phyloP scores from a whole-genome alignment of 1,139 yeast species.

The Taphrina pruni region DNA sequence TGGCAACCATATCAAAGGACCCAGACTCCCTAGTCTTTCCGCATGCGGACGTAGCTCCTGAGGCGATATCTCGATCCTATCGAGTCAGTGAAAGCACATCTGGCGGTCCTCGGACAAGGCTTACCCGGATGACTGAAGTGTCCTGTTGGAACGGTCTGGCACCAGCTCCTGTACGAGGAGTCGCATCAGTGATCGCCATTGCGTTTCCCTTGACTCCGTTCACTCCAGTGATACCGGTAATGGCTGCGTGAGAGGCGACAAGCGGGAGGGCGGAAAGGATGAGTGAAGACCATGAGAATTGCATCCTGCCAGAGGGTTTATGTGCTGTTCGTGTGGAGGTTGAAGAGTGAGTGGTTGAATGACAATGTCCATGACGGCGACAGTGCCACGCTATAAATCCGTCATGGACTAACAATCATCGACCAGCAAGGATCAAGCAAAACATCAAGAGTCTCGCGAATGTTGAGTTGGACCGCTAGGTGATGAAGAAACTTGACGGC shows the following conservation, averaged over 20 bases:
- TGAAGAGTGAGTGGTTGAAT: background rate
- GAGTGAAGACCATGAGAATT: slow-evolving; percentile 22
- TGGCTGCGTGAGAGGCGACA: slow-evolving; percentile 34
- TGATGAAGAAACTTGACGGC: too few relatives aligned
- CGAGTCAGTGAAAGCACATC: background rate
- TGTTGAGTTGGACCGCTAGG: background rate
- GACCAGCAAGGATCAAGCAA: background rate
- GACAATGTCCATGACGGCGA: too few relatives aligned
- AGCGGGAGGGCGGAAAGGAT: slow-evolving; percentile 20
- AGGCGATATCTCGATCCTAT: slow-evolving; percentile 22
- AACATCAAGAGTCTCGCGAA: background rate
- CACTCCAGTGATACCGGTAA: slow-evolving; percentile 13
- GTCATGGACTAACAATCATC: too few relatives aligned
- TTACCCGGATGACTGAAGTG: slow-evolving; percentile 36
- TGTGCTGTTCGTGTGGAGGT: background rate
- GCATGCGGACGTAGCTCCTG: slow-evolving; percentile 31
- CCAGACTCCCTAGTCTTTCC: slow-evolving; percentile 33
- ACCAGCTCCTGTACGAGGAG: slow-evolving; percentile 33
- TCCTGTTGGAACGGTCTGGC: slow-evolving; percentile 32
- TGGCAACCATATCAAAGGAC: slow-evolving; percentile 31
- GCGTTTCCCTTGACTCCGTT: slow-evolving; percentile 18
- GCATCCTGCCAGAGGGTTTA: slow-evolving; percentile 16
- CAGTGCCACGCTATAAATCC: too few relatives aligned
- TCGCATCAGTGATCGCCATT: slow-evolving; percentile 23
- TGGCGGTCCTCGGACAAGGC: background rate